Evolutionary conservation across 805 yeast species (phyloP).

Genomic region (Brettanomyces anomalus): DNA sequence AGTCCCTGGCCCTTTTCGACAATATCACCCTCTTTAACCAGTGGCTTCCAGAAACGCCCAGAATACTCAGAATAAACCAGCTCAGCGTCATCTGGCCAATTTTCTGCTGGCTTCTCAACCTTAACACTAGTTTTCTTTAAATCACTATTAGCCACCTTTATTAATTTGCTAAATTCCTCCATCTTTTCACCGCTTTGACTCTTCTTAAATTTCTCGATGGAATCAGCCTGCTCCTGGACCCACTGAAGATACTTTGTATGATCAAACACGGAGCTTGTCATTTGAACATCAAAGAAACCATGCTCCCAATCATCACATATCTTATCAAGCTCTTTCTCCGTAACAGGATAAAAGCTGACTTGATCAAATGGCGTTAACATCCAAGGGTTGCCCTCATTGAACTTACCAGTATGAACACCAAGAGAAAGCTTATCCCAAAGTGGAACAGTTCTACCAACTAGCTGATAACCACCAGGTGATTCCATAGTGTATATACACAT

Average conservation of each 20-base stretch:
- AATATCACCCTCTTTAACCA: conserved; percentile 68
- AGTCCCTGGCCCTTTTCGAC: conserved; percentile 72
- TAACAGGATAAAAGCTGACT: conserved; percentile 87
- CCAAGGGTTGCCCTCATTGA: conserved; percentile 63
- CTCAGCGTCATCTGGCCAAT: conserved; percentile 72
- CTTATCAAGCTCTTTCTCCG: conserved; percentile 71
- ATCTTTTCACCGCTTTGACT: conserved; percentile 73
- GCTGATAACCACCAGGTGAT: conserved; percentile 97
- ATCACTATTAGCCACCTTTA: conserved; percentile 74
- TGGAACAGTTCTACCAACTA: conserved; percentile 93
- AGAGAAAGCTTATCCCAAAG: conserved; percentile 93
- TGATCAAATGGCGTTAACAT: conserved; percentile 87
- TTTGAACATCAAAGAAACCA: conserved; percentile 70
- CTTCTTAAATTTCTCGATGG: conserved; percentile 60
- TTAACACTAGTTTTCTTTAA: conserved; percentile 45
- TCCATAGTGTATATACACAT: conserved; percentile 98
- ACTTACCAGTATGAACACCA: conserved; percentile 48
- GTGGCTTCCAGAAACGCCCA: conserved; percentile 95
- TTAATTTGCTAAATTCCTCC: conserved; percentile 77
- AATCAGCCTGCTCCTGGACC: conserved; percentile 63
- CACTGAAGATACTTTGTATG: conserved; percentile 70
- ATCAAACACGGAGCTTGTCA: conserved; percentile 73
- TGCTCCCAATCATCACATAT: conserved; percentile 66
- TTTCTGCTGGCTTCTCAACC: conserved; percentile 33
- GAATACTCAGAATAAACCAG: conserved; percentile 88